Percentiles rank a stretch among this genome's conserved stretches.
phyloP scores from a whole-genome alignment of 768 basidiomycete species.

The Psilocybe cyanescens region DNA sequence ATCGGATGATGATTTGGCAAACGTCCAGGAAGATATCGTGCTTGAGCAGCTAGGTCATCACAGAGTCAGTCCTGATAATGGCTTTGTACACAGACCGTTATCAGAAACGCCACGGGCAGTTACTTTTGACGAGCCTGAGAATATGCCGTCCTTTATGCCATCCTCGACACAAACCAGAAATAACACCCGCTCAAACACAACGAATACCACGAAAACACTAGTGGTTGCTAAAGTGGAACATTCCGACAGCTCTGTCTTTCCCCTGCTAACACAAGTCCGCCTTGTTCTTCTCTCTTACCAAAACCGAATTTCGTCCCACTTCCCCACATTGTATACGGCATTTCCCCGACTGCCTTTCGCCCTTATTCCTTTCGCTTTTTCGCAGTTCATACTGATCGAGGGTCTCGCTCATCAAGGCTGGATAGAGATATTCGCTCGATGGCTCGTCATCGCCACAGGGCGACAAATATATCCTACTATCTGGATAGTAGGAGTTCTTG shows the following conservation, averaged over 20 bases:
- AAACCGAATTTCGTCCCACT: slow-evolving; percentile 35
- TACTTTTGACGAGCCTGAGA: slow-evolving; percentile 10
- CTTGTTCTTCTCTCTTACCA: slow-evolving; percentile 8
- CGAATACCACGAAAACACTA: slow-evolving; percentile 1
- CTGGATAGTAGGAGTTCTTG: slow-evolving; percentile 71
- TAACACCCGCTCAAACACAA: slow-evolving; percentile 18
- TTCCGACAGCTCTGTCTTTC: background rate
- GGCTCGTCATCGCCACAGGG: slow-evolving; percentile 56
- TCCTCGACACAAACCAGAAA: slow-evolving; percentile 12
- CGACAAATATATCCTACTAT: slow-evolving; percentile 51
- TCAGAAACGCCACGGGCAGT: slow-evolving; percentile 1
- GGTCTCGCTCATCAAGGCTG: slow-evolving; percentile 82
- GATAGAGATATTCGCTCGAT: slow-evolving; percentile 80
- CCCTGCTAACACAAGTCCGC: slow-evolving; percentile 12
- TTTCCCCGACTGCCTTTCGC: slow-evolving; percentile 75
- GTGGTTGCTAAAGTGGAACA: too few species aligned
- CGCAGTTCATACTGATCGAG: slow-evolving; percentile 93
- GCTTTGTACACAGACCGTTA: background rate
- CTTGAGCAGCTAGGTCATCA: slow-evolving; percentile 20
- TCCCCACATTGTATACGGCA: slow-evolving; percentile 74
- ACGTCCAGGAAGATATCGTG: slow-evolving; percentile 13
- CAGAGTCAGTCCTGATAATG: background rate
- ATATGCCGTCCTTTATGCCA: background rate
- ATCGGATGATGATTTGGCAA: slow-evolving; percentile 21
- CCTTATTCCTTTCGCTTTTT: slow-evolving; percentile 90